Conservation (phyloP, 495 filamentous ascomycete species). For the Cryomyces minteri region DNA sequence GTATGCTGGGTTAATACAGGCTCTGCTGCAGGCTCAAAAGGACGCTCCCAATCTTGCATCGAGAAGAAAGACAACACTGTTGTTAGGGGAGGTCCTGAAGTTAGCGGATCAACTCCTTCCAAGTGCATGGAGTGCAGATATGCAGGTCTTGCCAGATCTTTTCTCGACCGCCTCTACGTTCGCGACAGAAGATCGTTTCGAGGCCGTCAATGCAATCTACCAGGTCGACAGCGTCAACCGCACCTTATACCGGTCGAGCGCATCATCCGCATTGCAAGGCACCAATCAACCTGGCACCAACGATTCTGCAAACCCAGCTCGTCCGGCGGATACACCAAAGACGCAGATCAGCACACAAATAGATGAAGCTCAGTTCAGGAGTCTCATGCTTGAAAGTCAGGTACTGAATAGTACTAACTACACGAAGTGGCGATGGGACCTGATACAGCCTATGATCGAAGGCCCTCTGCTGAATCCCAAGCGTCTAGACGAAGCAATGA, state of each 20-base stretch:
- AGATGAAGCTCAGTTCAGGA: constrained; percentile 77
- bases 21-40: constrained; percentile 44
- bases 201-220: constrained; percentile 75
- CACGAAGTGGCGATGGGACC: constrained; percentile 91
- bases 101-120: constrained; percentile 75
- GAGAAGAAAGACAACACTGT: constrained; percentile 71
- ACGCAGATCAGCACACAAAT: constrained; percentile 51
- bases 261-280: constrained; percentile 27
- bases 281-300: constrained; percentile 1
- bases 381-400: constrained; percentile 68
- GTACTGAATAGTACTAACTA: constrained; percentile 74
- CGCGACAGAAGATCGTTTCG: constrained; percentile 48
- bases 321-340: constrained; percentile 46
- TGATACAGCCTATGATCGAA: constrained; percentile 79
- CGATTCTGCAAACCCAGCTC: constrained; percentile 3
- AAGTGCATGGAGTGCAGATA: constrained; percentile 49
- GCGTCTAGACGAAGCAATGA: constrained; percentile 83
- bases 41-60: constrained; percentile 55
- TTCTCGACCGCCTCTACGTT: constrained; percentile 58
- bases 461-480: constrained; percentile 86
- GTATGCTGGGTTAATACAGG: constrained; percentile 57
- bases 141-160: constrained; percentile 73
- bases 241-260: constrained; percentile 63
- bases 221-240: constrained; percentile 95
- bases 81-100: constrained; percentile 81